These are phyloP conservation scores for Phytophthora sp. DNA, from an alignment of 352 stramenopile species.

Conservation along the genomic window DNA sequence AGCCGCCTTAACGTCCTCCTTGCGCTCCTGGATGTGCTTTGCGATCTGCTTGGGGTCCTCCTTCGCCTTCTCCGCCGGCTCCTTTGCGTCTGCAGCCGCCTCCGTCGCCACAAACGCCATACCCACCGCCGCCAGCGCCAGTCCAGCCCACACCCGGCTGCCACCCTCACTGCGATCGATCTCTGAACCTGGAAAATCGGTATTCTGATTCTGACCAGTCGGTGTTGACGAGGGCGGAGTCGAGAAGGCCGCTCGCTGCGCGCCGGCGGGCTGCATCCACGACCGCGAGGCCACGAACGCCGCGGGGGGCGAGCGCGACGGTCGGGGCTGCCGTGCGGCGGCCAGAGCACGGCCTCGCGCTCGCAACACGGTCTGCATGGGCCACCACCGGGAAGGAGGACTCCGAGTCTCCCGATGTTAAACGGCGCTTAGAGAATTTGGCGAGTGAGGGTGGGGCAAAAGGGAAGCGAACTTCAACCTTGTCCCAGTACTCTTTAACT, in stretches of 20 bases:
- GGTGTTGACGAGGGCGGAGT: constrained; percentile 9
- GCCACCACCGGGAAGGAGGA: constrained; percentile 23
- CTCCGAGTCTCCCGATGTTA: constrained; percentile 15
- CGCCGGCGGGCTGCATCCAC: constrained; percentile 7
- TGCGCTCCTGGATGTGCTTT: constrained; percentile 30
- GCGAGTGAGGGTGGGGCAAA: constrained; percentile 4
- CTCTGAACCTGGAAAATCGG: constrained; percentile 14
- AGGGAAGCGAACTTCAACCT: constrained; percentile 41
- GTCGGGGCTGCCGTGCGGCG: constrained; percentile 14
- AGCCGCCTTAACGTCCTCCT: constrained; percentile 33
- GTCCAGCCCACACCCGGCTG: constrained; percentile 22
- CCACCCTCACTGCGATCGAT: constrained; percentile 20
- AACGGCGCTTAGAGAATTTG: constrained; percentile 11
- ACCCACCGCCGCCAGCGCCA: constrained; percentile 23
- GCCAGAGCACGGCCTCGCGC: constrained; percentile 36
- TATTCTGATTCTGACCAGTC: constrained; percentile 18
- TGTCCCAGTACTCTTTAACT: background rate
- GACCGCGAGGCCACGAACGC: constrained; percentile 16
- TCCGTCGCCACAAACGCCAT: constrained; percentile 28
- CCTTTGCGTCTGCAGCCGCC: constrained; percentile 20
- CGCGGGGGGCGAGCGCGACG: constrained; percentile 18
- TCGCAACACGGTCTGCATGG: constrained; percentile 39
- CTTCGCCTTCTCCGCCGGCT: constrained; percentile 4
- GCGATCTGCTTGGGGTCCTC: constrained; percentile 23
- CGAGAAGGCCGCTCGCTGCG: constrained; percentile 16